These are phyloP conservation scores for Acer negundo DNA, from an alignment of 345 rosid genomes.

Conservation along the genomic window DNA sequence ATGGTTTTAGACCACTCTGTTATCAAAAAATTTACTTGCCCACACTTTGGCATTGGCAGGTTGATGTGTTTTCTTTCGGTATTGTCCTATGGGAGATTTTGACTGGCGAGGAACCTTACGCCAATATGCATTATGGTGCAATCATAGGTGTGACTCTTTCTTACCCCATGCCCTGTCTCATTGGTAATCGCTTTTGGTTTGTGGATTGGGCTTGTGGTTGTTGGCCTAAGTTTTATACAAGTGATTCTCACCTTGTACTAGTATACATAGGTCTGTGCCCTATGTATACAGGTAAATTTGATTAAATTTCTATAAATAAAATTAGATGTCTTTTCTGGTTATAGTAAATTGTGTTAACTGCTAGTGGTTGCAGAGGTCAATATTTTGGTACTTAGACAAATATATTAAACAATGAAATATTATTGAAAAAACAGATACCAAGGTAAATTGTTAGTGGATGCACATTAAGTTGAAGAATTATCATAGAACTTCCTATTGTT, in stretches of 20 bases:
- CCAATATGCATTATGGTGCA: slow-evolving; percentile 82
- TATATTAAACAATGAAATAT: too few species aligned
- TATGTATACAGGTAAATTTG: too few species aligned
- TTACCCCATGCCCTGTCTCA: background rate
- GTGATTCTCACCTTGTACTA: too few species aligned
- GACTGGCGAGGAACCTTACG: slow-evolving; percentile 83
- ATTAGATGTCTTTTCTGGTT: too few species aligned
- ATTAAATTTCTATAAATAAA: too few species aligned
- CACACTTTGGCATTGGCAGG: slow-evolving; percentile 36
- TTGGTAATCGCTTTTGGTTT: background rate
- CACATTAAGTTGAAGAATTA: background rate
- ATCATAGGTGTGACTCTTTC: slow-evolving; percentile 54
- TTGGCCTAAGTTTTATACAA: background rate
- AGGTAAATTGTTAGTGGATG: too few species aligned
- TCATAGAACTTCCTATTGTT: background rate
- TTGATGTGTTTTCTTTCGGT: slow-evolving; percentile 79
- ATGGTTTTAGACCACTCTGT: background rate
- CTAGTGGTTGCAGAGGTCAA: background rate
- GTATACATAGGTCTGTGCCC: too few species aligned
- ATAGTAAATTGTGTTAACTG: background rate
- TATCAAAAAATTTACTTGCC: slow-evolving; percentile 5
- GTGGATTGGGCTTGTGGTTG: slow-evolving; percentile 4
- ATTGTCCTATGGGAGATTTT: slow-evolving; percentile 84
- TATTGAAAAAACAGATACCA: background rate
- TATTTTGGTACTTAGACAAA: too few species aligned